These are phyloP conservation scores for Paramarasmius palmivorus DNA, from an alignment of 1,284 basidiomycete species.

Conservation along the genomic window DNA sequence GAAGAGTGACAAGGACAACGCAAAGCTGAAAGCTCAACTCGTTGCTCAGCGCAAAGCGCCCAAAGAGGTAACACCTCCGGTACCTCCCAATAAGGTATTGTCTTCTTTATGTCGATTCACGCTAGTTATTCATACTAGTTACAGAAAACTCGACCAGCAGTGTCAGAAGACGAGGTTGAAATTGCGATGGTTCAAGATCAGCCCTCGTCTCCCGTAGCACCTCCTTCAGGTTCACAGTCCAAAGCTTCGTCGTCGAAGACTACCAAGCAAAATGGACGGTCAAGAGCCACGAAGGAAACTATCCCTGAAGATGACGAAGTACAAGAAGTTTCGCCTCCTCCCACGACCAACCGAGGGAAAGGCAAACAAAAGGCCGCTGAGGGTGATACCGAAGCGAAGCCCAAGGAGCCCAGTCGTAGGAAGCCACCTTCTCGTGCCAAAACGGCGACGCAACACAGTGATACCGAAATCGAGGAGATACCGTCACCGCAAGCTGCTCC, in stretches of 20 bases:
- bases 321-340: neutral
- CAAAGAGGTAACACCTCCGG: constrained; percentile 24
- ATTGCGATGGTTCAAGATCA: neutral
- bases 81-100: constrained; percentile 18
- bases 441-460: neutral
- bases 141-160: neutral
- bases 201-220: neutral
- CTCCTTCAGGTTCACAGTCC: neutral
- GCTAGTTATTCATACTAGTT: neutral
- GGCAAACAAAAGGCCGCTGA: constrained; percentile 11
- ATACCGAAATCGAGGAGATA: constrained; percentile 6
- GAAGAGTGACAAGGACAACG: constrained; percentile 40
- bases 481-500: neutral
- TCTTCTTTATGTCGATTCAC: neutral
- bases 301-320: constrained; percentile 4
- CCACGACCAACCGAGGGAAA: constrained; percentile 3
- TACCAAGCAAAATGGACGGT: neutral
- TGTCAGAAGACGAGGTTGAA: neutral
- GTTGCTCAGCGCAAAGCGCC: constrained; percentile 31
- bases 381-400: neutral
- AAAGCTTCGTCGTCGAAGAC: neutral
- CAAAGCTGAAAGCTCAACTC: constrained; percentile 43
- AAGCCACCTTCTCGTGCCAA: constrained; percentile 1
- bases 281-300: neutral
- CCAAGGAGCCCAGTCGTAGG: neutral